Evolutionary conservation across 345 rosid genomes (phyloP).

Genomic region (Citrus australasica): DNA sequence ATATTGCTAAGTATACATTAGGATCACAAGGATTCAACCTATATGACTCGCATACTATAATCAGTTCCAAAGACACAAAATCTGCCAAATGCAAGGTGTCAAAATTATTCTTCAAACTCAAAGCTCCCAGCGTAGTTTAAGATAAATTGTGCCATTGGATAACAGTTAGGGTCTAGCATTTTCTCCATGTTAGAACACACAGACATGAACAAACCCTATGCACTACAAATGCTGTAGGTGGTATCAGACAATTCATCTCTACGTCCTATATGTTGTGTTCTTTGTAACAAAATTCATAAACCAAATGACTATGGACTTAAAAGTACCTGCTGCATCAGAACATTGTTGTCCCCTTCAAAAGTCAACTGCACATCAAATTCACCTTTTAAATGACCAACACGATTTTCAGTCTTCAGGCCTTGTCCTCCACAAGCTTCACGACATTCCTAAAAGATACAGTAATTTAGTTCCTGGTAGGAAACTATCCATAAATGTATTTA

Average conservation of each 20-base stretch:
- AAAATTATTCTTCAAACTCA: background rate
- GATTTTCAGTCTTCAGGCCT: slow-evolving; percentile 89
- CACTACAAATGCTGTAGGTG: background rate
- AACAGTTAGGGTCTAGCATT: background rate
- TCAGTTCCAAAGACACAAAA: background rate
- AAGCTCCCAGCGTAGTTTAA: background rate
- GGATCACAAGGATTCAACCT: slow-evolving; percentile 1
- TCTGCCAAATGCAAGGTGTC: background rate
- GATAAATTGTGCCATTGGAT: background rate
- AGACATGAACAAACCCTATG: background rate
- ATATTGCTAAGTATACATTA: background rate
- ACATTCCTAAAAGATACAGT: slow-evolving; percentile 57
- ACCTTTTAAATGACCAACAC: slow-evolving; percentile 75
- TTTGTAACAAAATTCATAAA: background rate
- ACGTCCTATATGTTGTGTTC: background rate
- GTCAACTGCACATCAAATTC: slow-evolving; percentile 92
- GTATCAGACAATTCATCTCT: slow-evolving; percentile 2
- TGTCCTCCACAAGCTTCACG: slow-evolving; percentile 99
- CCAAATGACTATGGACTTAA: background rate
- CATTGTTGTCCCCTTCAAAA: slow-evolving; percentile 93
- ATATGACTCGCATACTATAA: background rate
- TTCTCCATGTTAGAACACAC: background rate
- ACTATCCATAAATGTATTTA: background rate
- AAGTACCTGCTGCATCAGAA: slow-evolving; percentile 90
- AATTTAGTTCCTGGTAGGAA: background rate